Evolutionary conservation across 768 basidiomycete species (phyloP).

Genomic region (Xerocomellus intermedius): DNA sequence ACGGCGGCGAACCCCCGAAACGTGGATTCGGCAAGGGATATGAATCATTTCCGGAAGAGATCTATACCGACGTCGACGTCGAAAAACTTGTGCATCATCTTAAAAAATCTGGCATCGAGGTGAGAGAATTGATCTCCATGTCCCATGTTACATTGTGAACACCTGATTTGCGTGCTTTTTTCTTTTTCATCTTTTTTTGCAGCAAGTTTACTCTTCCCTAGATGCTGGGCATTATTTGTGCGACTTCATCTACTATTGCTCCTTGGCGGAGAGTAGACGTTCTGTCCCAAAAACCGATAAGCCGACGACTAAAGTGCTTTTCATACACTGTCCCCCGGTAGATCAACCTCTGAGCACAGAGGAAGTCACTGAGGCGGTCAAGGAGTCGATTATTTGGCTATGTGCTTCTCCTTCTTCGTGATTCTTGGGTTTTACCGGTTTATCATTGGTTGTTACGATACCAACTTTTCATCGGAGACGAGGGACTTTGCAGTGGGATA

Average conservation of each 20-base stretch:
- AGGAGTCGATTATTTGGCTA: conserved; percentile 61
- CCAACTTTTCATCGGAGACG: conserved; percentile 8
- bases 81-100: conserved; percentile 37
- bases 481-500: conserved; percentile 28
- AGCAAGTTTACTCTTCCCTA: conserved; percentile 72
- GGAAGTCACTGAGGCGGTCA: conserved; percentile 66
- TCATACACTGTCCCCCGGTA: conserved; percentile 71
- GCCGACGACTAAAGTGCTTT: conserved; percentile 48
- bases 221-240: conserved; percentile 76
- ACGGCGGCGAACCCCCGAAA: conserved; percentile 30
- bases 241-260: conserved; percentile 77
- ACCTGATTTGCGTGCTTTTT: neutral
- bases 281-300: conserved; percentile 30
- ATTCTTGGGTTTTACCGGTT: conserved; percentile 3
- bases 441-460: conserved; percentile 10
- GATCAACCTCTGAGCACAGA: conserved; percentile 61
- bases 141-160: neutral
- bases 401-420: conserved; percentile 29
- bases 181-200: neutral
- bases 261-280: conserved; percentile 65
- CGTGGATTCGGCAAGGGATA: conserved; percentile 39
- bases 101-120: conserved; percentile 32
- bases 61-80: conserved; percentile 37
- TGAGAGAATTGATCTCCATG: conserved; percentile 17
- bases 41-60: conserved; percentile 35